phyloP scores from a whole-genome alignment of 306 rosid genomes.

The Vicia faba region DNA sequence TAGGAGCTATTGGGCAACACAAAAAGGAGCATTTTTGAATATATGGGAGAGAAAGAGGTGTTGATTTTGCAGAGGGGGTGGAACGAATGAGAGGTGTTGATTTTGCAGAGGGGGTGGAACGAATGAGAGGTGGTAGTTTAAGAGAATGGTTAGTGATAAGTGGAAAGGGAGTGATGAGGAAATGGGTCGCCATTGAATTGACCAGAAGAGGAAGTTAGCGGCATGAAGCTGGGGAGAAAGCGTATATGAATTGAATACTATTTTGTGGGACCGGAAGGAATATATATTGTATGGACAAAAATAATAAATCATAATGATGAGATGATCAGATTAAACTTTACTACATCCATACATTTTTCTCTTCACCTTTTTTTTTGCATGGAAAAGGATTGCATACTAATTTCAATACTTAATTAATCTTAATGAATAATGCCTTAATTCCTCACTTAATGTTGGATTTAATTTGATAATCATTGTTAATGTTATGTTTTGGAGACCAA shows the following conservation, averaged over 20 bases:
- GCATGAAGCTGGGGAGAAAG: not conserved
- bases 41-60: constrained; percentile 35
- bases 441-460: too few species aligned
- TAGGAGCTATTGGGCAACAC: constrained; percentile 15
- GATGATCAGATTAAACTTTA: constrained; percentile 36
- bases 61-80: constrained; percentile 22
- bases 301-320: not conserved
- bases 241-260: not conserved
- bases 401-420: too few species aligned
- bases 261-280: constrained; percentile 38
- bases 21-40: constrained; percentile 23
- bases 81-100: constrained; percentile 13
- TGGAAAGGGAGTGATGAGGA: constrained; percentile 36
- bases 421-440: too few species aligned
- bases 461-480: too few species aligned
- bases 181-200: constrained; percentile 59
- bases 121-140: constrained; percentile 19
- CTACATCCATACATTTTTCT: not conserved
- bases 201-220: not conserved
- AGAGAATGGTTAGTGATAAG: constrained; percentile 37
- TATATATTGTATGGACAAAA: constrained; percentile 48
- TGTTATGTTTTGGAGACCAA: too few species aligned
- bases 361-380: not conserved
- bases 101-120: constrained; percentile 21
- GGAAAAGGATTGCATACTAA: not conserved